These are phyloP conservation scores for Pogostemon cablin DNA, from an alignment of 257 asterid species.

Conservation along the genomic window DNA sequence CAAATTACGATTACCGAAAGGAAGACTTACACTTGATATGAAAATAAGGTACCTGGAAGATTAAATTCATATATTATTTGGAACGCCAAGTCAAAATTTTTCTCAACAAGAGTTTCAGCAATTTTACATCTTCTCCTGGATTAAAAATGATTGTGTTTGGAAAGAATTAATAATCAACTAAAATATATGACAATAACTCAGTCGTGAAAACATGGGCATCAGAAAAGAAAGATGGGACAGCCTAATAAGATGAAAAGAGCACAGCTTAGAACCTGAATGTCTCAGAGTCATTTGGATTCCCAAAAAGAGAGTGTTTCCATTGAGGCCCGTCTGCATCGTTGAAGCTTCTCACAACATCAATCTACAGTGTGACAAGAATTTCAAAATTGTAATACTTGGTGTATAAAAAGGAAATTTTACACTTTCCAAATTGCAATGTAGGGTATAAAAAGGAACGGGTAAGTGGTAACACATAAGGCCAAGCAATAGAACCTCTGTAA, in stretches of 20 bases:
- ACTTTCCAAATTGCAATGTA: no score
- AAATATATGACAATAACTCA: conserved; percentile 10
- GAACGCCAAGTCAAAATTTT: conserved; percentile 89
- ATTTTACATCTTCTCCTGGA: conserved; percentile 94
- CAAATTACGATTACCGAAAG: conserved; percentile 4
- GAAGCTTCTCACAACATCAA: conserved; percentile 90
- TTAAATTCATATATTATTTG: conserved; percentile 79
- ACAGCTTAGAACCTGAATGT: conserved; percentile 70
- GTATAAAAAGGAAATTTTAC: not conserved
- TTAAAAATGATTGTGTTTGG: conserved; percentile 22
- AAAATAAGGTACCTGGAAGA: conserved; percentile 71
- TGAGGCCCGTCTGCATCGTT: conserved; percentile 84
- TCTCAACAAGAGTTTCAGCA: conserved; percentile 95
- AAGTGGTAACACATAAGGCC: conserved; percentile 7
- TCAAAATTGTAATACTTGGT: conserved; percentile 23
- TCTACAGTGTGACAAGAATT: conserved; percentile 45
- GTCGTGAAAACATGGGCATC: not conserved
- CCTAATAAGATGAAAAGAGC: conserved; percentile 23
- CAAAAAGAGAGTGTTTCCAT: conserved; percentile 95
- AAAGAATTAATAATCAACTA: conserved; percentile 23
- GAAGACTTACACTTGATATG: conserved; percentile 24
- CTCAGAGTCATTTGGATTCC: conserved; percentile 93
- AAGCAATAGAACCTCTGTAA: not conserved
- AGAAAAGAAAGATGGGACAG: conserved; percentile 27
- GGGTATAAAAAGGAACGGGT: not conserved